Base-by-base conservation (phyloP, 164 flowering plant species). In the Echeveria elegans region DNA sequence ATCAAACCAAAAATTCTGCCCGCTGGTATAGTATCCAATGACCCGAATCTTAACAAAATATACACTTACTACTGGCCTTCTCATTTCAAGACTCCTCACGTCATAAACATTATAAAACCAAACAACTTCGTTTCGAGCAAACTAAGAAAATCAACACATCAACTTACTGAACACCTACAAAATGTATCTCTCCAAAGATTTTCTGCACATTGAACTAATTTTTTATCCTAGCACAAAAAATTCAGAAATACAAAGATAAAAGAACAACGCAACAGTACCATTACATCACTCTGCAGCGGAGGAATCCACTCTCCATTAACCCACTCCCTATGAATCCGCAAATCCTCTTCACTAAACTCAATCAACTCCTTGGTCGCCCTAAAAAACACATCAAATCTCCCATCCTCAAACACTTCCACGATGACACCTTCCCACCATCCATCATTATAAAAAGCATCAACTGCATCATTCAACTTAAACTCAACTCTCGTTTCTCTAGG, bases 251-350 rank as follows among this genome's bases (percentile, higher is more conserved):
- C 0, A 18, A 47, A 36, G 23, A n/a, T 24, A 4, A 5, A 32
- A 6, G 9, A 64, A 24, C 7, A 5, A 47, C n/a, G n/a, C n/a
- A n/a, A 23, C 23, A 8, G 15, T 18, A 26, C 38, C 0, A 43
- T 67, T 28, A 73, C 78, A 16, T 34, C 38, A 1, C 15, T 15
- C 37, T 14, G 5, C 69, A 78, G 14, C 0, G 83, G 82, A 0
- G 88, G 86, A 26, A 75, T 78, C 90, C 90, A 84, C 0, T 47
- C 56, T 21, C 81, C 85, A 34, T 75, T 0, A 12, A 73, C 69
- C 90, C 88, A 83, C 58, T 84, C 83, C 2, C 88, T 70, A 68
- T 83, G 90, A 45, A 78, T 58, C 81, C 90, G 68, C 32, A 84
- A 41, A 5, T 77, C 53, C 9, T 68, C 68, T 52, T 36, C 67